Percentiles rank a stretch among this genome's conserved stretches.
Conservation (phyloP, 2,329 filamentous ascomycete genomes). For the Lasiodiplodia gonubiensis region DNA sequence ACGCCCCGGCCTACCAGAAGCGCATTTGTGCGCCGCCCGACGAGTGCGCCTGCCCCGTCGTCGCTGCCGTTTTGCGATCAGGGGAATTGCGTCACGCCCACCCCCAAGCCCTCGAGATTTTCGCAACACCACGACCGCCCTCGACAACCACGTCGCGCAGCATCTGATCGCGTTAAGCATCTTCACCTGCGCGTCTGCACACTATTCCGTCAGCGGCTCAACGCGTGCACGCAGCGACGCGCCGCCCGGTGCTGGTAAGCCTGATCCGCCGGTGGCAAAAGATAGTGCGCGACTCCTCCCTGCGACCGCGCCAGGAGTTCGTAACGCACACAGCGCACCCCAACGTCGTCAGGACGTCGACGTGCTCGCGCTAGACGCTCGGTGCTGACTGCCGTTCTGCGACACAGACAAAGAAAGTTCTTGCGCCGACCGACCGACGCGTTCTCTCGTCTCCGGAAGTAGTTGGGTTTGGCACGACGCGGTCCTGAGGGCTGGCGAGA, state of each 20-base stretch:
- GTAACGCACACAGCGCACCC: constrained; percentile 13
- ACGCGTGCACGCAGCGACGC: constrained; percentile 17
- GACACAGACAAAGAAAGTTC: constrained; percentile 26
- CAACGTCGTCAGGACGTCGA: not conserved
- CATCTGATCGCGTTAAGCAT: constrained; percentile 15
- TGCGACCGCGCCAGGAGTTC: constrained; percentile 27
- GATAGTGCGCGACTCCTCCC: constrained; percentile 28
- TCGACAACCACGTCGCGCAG: constrained; percentile 10
- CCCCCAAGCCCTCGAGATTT: constrained; percentile 28
- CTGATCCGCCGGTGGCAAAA: constrained; percentile 25
- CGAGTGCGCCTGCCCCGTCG: constrained; percentile 24
- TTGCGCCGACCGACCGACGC: constrained; percentile 1
- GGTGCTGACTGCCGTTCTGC: constrained; percentile 22
- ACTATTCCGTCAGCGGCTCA: constrained; percentile 10
- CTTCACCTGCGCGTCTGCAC: constrained; percentile 4
- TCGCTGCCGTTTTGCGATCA: constrained; percentile 27
- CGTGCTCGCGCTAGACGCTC: constrained; percentile 8
- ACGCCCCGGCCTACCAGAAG: constrained; percentile 10
- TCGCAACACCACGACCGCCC: constrained; percentile 24
- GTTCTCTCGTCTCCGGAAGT: constrained; percentile 31
- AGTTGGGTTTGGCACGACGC: constrained; percentile 32
- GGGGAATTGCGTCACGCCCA: constrained; percentile 29
- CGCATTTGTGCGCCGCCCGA: constrained; percentile 23
- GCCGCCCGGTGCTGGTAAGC: constrained; percentile 26
- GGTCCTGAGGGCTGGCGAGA: constrained; percentile 33